Evolutionary conservation across 1,139 yeast species (phyloP), one percentile per base, ranked within the genome.

Genomic region (Yarrowia galli): DNA sequence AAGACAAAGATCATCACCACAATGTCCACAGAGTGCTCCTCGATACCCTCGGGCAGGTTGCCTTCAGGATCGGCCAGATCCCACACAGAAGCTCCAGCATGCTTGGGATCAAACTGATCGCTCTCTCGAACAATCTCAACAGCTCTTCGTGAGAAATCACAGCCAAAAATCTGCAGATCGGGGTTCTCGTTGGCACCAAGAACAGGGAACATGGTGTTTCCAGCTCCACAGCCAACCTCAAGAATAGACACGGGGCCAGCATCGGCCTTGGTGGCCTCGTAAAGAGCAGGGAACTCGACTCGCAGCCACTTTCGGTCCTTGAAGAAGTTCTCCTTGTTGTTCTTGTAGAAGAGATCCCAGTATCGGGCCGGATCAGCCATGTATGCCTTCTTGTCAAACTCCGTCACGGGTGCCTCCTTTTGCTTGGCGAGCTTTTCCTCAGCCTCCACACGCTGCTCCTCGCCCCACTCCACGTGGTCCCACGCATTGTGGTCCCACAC

Each of bases 211-310:
- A 95, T 84, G 0, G 99, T 95, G 77, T 96, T 96, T 16, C 99
- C 99, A 2, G 98, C 99, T 68, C 99, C 99, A 79, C 99, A 95
- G 3, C 99, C 99, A 68, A 96, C 89, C 77, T 95, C 99, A 68
- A 95, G 83, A 43, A 95, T 89, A 2, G 89, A 87, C 36, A 84
- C 83, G 6, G 89, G 85, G n/a, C 92, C 89, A 16, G 88, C 84
- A 56, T 87, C 90, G 65, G 85, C 83, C 68, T 85, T 83, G 1
- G 97, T 91, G 3, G 92, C 89, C 70, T 87, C 89, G 75, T 89
- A 93, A 48, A 95, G 80, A 18, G 86, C 82, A 0, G 99, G 99
- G 72, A 95, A 95, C 79, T 95, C 99, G 65, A 93, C 89, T 75
- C 91, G 92, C 69, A 95, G 82, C 99, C 99, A 95, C 75, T 92